phyloP scores from a whole-genome alignment of 495 filamentous ascomycete species.

The Glutinoglossum americanum region DNA sequence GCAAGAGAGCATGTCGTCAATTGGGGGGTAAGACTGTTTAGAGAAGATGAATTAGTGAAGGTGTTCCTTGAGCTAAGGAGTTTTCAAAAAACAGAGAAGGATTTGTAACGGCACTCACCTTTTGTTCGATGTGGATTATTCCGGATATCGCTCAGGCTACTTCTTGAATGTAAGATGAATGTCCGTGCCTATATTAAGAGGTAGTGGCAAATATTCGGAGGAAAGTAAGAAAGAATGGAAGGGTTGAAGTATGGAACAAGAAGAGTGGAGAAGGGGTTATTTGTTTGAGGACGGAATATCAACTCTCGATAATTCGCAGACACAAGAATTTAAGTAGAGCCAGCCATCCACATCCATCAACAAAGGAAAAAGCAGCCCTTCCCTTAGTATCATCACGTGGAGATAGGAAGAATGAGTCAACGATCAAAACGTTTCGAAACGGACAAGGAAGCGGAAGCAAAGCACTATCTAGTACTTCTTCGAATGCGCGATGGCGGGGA shows the following conservation, averaged over 20 bases:
- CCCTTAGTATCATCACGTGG: neutral
- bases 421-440: neutral
- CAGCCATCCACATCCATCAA: neutral
- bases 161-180: neutral
- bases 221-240: neutral
- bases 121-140: neutral
- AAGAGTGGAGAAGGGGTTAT: neutral
- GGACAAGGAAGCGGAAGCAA: neutral
- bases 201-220: neutral
- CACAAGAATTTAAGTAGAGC: neutral
- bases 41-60: neutral
- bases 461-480: too few relatives aligned
- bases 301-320: neutral
- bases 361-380: neutral
- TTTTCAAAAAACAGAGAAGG: too few relatives aligned
- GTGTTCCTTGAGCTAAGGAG: neutral
- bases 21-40: neutral
- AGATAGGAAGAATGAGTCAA: neutral
- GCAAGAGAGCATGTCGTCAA: neutral
- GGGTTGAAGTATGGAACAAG: neutral
- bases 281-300: neutral
- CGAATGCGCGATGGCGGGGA: too few relatives aligned
- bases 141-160: neutral
- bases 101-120: neutral
- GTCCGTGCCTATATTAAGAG: neutral